Evolutionary conservation across 768 basidiomycete species (phyloP), one percentile per base, ranked within the genome.

Genomic region (Termitomyces sp.): DNA sequence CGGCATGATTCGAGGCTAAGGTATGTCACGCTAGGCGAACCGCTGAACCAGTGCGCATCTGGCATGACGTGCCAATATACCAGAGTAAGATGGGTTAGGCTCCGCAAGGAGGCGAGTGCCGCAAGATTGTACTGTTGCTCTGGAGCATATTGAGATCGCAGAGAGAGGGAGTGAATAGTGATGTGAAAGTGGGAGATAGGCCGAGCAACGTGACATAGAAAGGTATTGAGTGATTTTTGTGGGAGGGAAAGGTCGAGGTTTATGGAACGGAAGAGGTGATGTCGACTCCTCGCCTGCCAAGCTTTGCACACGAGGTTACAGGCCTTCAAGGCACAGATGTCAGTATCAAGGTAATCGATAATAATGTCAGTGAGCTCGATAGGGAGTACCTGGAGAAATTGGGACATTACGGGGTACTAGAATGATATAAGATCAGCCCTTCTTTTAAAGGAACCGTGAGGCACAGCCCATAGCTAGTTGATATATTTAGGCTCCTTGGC

Each of bases 191-290:
- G 36, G 27, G 59, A 60, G 13, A 31, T 12, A 12, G 55, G 54
- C n/a, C n/a, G 22, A 13, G 55, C 29, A 37, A 54, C 46, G 44
- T 53, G 51, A 39, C 34, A 39, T 31, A 59, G 26, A n/a, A 57
- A 53, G 29, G 14, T 16, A 12, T 49, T 26, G 20, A 57, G 39
- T 5, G 51, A 37, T 37, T 48, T 32, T 18, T 20, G 55, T 2
- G 61, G 56, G 18, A 49, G 61, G 34, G 61, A 57, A 31, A 59
- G 53, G 39, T 60, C 53, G 43, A 58, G 58, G 31, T 54, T 29
- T 16, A 54, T 46, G 41, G 49, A 47, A 31, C 22, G 55, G 55
- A 54, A 62, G 34, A 59, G 59, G 24, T 55, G 48, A 29, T 48
- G 18, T 31, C 27, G 48, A 29, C 57, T 46, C 29, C 37, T 29